Conservation (phyloP, 345 rosid species). For the Cardamine resedifolia region DNA sequence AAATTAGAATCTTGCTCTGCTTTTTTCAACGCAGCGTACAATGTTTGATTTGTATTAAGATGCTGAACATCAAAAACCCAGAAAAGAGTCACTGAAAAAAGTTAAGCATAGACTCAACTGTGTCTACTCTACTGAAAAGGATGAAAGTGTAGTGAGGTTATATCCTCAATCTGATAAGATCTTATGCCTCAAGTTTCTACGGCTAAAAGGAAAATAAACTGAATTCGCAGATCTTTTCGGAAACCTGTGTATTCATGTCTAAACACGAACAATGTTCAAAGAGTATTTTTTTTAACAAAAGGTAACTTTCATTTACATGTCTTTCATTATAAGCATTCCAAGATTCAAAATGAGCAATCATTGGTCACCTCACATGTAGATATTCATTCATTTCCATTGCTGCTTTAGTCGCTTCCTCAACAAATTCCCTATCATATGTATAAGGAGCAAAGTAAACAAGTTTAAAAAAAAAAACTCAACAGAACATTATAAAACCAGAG, state of each 20-base stretch:
- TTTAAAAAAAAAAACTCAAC: background rate
- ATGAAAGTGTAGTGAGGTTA: background rate
- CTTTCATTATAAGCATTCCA: background rate
- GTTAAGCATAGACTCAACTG: background rate
- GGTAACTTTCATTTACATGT: background rate
- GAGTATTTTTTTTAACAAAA: background rate
- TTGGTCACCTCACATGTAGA: conserved; percentile 99
- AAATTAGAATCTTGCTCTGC: conserved; percentile 70
- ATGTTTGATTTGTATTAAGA: conserved; percentile 76
- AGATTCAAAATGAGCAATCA: conserved; percentile 36
- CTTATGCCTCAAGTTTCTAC: background rate
- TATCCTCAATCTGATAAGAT: background rate
- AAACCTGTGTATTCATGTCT: background rate
- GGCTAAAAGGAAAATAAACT: background rate
- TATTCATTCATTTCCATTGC: conserved; percentile 80
- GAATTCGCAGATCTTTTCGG: background rate
- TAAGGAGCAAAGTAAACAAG: background rate
- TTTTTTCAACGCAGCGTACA: conserved; percentile 79
- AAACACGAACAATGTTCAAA: background rate
- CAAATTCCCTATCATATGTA: conserved; percentile 64
- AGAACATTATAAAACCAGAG: background rate
- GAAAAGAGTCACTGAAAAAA: background rate
- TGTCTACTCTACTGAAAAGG: background rate
- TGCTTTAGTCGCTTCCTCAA: conserved; percentile 87
- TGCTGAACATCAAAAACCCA: conserved; percentile 45